Conservation (phyloP, 768 basidiomycete genomes). For the Postia placenta region DNA sequence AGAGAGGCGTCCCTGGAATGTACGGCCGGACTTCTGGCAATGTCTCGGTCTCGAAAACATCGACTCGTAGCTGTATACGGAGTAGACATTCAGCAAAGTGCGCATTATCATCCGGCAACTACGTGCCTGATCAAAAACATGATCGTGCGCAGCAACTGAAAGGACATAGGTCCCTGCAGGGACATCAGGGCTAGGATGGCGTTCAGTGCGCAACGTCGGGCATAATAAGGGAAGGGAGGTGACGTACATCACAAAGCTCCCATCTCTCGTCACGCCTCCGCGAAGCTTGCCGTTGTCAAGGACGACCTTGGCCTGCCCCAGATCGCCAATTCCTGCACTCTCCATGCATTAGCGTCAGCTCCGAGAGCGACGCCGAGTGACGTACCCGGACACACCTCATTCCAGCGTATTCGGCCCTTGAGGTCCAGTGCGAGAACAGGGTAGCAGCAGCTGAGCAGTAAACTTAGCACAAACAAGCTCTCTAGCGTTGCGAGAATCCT, state of each 20-base stretch:
- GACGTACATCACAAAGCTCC: slow-evolving; percentile 63
- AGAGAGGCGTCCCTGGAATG: slow-evolving; percentile 60
- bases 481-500: neutral
- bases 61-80: slow-evolving; percentile 54
- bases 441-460: slow-evolving; percentile 17
- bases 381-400: slow-evolving; percentile 59
- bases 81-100: neutral
- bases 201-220: neutral
- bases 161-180: slow-evolving; percentile 64
- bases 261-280: slow-evolving; percentile 50
- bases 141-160: slow-evolving; percentile 60
- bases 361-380: neutral
- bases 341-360: neutral
- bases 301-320: slow-evolving; percentile 53
- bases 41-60: slow-evolving; percentile 42
- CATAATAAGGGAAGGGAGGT: neutral
- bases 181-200: slow-evolving; percentile 50
- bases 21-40: slow-evolving; percentile 56
- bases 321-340: slow-evolving; percentile 21
- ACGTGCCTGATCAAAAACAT: slow-evolving; percentile 64
- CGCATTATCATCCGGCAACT: neutral
- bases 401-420: slow-evolving; percentile 61
- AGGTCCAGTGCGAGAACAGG: slow-evolving; percentile 45
- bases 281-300: slow-evolving; percentile 53
- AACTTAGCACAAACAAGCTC: neutral